Evolutionary conservation across 2,329 filamentous ascomycete species (phyloP).

Genomic region (Cercospora nicotianae): DNA sequence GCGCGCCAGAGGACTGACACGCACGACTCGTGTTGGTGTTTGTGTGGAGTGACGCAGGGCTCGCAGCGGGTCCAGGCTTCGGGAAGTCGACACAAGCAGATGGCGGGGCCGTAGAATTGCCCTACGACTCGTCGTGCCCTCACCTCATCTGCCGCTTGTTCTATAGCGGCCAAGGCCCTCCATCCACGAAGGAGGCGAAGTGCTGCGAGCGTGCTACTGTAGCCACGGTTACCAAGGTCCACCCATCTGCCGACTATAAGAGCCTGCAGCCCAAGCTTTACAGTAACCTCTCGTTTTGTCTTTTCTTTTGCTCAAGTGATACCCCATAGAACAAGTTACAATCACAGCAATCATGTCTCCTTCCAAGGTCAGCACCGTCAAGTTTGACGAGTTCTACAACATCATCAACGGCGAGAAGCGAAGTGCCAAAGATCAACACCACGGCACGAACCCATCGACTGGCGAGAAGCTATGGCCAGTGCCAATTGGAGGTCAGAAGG

Average conservation of each 20-base stretch:
- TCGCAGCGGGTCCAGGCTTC: conserved; percentile 8
- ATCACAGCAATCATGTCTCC: conserved; percentile 45
- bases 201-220: not conserved
- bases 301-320: not conserved
- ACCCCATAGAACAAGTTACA: not conserved
- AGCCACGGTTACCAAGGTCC: conserved; percentile 9
- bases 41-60: not conserved
- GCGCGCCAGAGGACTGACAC: not conserved
- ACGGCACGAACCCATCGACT: conserved; percentile 40
- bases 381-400: conserved; percentile 43
- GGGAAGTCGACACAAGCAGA: not conserved
- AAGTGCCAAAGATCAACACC: conserved; percentile 35
- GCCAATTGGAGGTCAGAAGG: conserved; percentile 41
- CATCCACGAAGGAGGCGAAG: not conserved
- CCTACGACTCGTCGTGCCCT: not conserved
- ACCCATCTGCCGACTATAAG: conserved; percentile 17
- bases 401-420: conserved; percentile 42
- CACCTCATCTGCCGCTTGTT: conserved; percentile 5
- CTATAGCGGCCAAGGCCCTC: not conserved
- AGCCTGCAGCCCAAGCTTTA: conserved; percentile 2
- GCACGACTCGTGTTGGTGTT: conserved; percentile 7
- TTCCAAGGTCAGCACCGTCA: conserved; percentile 43
- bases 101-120: not conserved
- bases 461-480: conserved; percentile 42
- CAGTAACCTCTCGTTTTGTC: not conserved